These are phyloP conservation scores for Penicillium glabrum DNA, from an alignment of 2,329 filamentous ascomycete genomes.

Conservation along the genomic window DNA sequence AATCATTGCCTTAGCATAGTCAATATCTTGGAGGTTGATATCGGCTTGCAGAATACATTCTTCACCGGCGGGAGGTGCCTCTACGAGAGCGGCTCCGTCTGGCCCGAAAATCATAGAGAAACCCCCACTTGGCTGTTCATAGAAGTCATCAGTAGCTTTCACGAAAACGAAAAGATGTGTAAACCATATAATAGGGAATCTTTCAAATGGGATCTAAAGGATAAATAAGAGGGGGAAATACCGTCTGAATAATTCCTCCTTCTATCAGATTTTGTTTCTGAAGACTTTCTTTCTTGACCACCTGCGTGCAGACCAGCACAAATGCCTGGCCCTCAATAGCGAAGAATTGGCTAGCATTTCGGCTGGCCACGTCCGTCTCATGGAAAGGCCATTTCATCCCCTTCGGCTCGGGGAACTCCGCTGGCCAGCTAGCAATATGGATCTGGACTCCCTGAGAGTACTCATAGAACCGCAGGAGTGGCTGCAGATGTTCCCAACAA, in stretches of 20 bases:
- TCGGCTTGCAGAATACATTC: background rate
- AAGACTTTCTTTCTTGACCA: background rate
- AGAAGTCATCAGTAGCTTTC: no score
- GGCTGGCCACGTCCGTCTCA: background rate
- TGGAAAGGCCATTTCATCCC: background rate
- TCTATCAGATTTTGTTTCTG: background rate
- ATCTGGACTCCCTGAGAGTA: slow-evolving; percentile 44
- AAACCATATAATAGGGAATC: no score
- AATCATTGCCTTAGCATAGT: background rate
- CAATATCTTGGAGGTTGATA: background rate
- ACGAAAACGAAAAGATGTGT: no score
- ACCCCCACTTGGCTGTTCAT: background rate
- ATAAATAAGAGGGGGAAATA: no score
- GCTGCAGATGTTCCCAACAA: slow-evolving; percentile 52
- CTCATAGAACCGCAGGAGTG: slow-evolving; percentile 48
- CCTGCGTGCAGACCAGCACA: background rate
- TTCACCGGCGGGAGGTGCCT: background rate
- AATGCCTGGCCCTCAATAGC: background rate
- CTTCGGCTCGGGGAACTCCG: background rate
- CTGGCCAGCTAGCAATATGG: slow-evolving; percentile 51
- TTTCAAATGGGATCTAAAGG: no score
- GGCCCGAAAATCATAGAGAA: background rate
- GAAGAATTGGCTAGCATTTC: background rate
- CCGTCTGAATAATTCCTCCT: background rate
- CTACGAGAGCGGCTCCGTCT: background rate